Base-by-base conservation (phyloP, 352 stramenopile genomes). In the Globisporangium iwayamae region DNA sequence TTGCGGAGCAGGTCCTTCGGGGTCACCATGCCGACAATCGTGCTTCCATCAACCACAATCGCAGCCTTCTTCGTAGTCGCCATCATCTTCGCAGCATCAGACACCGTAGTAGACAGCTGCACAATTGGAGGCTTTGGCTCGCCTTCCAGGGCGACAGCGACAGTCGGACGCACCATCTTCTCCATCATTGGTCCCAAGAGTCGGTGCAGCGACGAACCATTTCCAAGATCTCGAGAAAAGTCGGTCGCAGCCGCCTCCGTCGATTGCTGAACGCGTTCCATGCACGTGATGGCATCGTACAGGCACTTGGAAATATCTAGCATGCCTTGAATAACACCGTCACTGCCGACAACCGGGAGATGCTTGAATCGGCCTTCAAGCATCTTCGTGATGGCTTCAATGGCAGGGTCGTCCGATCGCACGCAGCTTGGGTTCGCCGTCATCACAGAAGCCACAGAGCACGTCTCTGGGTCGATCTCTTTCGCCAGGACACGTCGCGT, bases 231-330 rank as follows among this genome's bases (percentile, higher is more conserved):
- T 13, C 85, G 79, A 20, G 83, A 93, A 52, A 95, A 91, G 59
- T 96, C 85, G 3, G 69, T 85, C 28, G 87, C 86, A 3, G 87
- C 86, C 0, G 78, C 75, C 63, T 94, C 86, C 0, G 85, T 94
- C 22, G 85, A 92, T 60, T 93, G 83, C 65, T 94, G 87, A n/a
- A 93, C 86, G 43, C 84, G 90, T 54, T 94, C 87, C 81, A 94
- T 79, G 68, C 84, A 90, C 22, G 76, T 90, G 65, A 96, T 94
- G 14, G 88, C 88, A 55, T 96, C 88, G 51, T 93, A 92, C 4
- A 96, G 65, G 63, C 87, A 95, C 73, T 96, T 96, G 57, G 88
- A 93, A 46, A 96, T 95, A 48, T 96, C 85, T n/a, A 96, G 69
- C 83, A 96, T 94, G 34, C 86, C 85, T 56, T 87, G 79, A 22